Conservation (phyloP, 805 yeast species). For the Candida koratica region DNA sequence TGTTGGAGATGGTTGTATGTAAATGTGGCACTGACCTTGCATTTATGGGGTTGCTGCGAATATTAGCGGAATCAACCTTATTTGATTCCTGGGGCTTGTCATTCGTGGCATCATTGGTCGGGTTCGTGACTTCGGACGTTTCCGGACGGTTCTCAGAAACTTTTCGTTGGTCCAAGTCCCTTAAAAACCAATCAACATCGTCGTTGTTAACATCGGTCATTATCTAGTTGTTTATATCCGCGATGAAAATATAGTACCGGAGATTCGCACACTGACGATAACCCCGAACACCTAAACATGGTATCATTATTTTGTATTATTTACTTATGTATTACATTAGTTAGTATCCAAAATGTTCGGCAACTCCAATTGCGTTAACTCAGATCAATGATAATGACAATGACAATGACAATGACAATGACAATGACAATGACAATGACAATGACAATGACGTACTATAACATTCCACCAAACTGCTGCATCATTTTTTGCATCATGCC, state of each 20-base stretch:
- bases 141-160: not conserved
- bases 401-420: too few relatives aligned
- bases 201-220: conserved; percentile 26
- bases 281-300: too few relatives aligned
- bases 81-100: not conserved
- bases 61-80: not conserved
- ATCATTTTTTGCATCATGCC: conserved; percentile 69
- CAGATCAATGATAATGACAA: too few relatives aligned
- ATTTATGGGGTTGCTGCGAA: not conserved
- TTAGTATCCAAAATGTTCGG: too few relatives aligned
- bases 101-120: not conserved
- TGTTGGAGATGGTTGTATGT: conserved; percentile 27
- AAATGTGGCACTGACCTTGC: conserved; percentile 17
- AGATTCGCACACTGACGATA: too few relatives aligned
- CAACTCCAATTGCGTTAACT: too few relatives aligned
- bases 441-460: too few relatives aligned
- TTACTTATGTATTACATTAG: too few relatives aligned
- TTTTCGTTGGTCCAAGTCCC: conserved; percentile 26
- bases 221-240: conserved; percentile 2
- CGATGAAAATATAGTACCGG: not conserved
- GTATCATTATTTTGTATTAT: too few relatives aligned
- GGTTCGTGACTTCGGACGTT: not conserved
- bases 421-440: too few relatives aligned
- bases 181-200: conserved; percentile 52
- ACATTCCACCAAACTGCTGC: conserved; percentile 70